These are phyloP conservation scores for Lagenidium sp. DNA, from an alignment of 352 stramenopile species.

Conservation along the genomic window DNA sequence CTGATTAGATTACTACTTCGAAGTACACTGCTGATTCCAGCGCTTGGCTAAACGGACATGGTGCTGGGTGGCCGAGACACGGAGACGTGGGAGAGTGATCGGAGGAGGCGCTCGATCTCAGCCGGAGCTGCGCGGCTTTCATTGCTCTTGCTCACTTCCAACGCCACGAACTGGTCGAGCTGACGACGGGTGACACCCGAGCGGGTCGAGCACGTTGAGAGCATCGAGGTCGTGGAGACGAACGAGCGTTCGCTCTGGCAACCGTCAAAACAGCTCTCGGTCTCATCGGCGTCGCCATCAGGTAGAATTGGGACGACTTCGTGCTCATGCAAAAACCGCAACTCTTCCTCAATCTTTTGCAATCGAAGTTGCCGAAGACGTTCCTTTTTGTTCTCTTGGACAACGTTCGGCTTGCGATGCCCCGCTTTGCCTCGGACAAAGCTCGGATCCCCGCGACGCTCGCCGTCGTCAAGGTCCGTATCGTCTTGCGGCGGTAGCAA, in stretches of 20 bases:
- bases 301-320: slow-evolving; percentile 31
- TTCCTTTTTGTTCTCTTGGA: slow-evolving; percentile 38
- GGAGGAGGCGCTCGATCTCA: slow-evolving; percentile 32
- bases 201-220: slow-evolving; percentile 37
- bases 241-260: slow-evolving; percentile 40
- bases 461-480: background rate
- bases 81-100: slow-evolving; percentile 19
- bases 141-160: slow-evolving; percentile 21
- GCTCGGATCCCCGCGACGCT: too few species aligned
- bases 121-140: slow-evolving; percentile 27
- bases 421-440: background rate
- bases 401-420: slow-evolving; percentile 19
- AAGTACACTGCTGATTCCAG: background rate
- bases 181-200: slow-evolving; percentile 43
- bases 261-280: slow-evolving; percentile 13
- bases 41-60: background rate
- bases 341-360: slow-evolving; percentile 42
- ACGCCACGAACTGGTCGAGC: slow-evolving; percentile 37
- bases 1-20: background rate
- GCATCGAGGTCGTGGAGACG: slow-evolving; percentile 21
- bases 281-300: slow-evolving; percentile 19
- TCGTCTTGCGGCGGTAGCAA: slow-evolving; percentile 16
- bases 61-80: slow-evolving; percentile 4
- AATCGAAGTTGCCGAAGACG: slow-evolving; percentile 32
- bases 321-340: slow-evolving; percentile 38